These are phyloP conservation scores for Paecilomyces formosus DNA, from an alignment of 2,329 filamentous ascomycete species.

Conservation along the genomic window DNA sequence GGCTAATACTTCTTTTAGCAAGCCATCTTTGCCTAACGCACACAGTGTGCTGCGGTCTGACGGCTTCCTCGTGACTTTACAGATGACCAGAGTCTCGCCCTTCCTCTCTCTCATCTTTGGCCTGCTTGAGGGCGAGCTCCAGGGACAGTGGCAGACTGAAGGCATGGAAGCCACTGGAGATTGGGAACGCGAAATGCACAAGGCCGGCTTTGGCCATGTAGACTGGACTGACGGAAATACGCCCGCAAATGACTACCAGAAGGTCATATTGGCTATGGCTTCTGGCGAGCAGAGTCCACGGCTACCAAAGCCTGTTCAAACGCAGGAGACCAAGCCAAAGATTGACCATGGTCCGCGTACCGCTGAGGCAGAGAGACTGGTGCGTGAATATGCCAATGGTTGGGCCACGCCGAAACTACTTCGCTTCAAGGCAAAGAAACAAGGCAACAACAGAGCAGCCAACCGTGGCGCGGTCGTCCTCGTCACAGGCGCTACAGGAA, in stretches of 20 bases:
- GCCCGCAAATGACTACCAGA: neutral
- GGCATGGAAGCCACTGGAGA: neutral
- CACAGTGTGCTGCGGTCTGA: neutral
- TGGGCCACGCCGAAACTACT: neutral
- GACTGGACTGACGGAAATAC: conserved; percentile 24
- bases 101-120: neutral
- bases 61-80: neutral
- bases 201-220: conserved; percentile 24
- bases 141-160: too few relatives aligned
- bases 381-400: neutral
- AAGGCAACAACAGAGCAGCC: neutral
- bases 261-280: neutral
- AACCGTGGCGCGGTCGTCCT: neutral
- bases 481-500: neutral
- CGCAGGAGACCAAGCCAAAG: neutral
- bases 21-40: neutral
- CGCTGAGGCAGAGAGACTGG: neutral
- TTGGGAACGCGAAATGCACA: conserved; percentile 19
- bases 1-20: neutral
- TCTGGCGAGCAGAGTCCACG: neutral
- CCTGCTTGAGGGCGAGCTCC: neutral
- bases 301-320: neutral
- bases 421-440: neutral
- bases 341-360: neutral
- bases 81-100: neutral